Conservation (phyloP, 1,284 basidiomycete species). For the Puccinia coronata region DNA sequence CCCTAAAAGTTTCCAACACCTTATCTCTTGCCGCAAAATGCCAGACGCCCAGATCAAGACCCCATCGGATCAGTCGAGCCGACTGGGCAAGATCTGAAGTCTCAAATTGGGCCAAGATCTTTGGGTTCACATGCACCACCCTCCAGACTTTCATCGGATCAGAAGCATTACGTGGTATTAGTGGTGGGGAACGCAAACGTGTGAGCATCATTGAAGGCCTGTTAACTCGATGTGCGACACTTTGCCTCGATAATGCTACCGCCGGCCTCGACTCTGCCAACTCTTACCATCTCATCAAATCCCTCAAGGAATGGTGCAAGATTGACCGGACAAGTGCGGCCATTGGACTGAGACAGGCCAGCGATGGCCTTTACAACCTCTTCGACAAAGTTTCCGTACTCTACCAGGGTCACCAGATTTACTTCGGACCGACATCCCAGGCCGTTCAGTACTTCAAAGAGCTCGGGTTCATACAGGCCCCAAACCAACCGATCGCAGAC, state of each 20-base stretch:
- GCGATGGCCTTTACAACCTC: conserved; percentile 33
- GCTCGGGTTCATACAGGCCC: conserved; percentile 29
- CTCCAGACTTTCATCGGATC: conserved; percentile 29
- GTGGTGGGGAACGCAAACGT: conserved; percentile 47
- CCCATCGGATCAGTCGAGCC: conserved; percentile 7
- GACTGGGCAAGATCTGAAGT: conserved; percentile 19
- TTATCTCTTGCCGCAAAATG: conserved; percentile 36
- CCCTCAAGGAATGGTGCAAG: conserved; percentile 45
- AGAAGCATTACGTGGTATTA: conserved; percentile 23
- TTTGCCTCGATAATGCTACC: conserved; percentile 49
- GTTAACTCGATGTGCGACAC: conserved; percentile 3
- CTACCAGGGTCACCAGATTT: conserved; percentile 47
- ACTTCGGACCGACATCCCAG: conserved; percentile 36
- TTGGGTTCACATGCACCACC: conserved; percentile 22
- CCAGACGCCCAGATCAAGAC: conserved; percentile 8
- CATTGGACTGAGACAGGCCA: conserved; percentile 31
- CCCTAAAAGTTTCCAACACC: conserved; percentile 27
- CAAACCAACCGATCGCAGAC: conserved; percentile 30
- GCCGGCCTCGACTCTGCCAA: conserved; percentile 45
- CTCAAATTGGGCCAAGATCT: conserved; percentile 26
- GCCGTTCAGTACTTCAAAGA: conserved; percentile 39
- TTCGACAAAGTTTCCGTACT: conserved; percentile 47
- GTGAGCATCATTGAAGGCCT: conserved; percentile 45
- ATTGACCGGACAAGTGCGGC: conserved; percentile 27
- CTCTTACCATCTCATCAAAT: conserved; percentile 41